phyloP scores from a whole-genome alignment of 257 asterid genomes.

The Cinchona pubescens region DNA sequence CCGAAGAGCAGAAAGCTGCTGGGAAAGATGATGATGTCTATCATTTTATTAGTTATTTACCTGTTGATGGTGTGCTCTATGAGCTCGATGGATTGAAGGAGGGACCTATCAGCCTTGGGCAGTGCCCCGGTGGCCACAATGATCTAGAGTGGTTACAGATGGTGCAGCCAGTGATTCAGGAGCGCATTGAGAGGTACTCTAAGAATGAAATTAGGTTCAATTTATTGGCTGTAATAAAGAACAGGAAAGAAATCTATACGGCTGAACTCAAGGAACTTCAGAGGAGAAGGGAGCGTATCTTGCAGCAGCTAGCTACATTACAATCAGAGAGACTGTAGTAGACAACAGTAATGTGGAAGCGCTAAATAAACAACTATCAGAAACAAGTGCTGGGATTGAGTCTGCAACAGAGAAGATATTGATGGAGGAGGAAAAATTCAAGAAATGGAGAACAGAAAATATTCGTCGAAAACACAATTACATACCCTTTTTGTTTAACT shows the following conservation, averaged over 20 bases:
- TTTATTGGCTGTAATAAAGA: conserved; percentile 80
- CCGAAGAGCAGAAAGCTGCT: conserved; percentile 82
- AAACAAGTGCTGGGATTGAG: conserved; percentile 73
- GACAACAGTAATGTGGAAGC: conserved; percentile 66
- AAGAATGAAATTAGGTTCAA: conserved; percentile 86
- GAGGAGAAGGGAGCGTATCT: conserved; percentile 70
- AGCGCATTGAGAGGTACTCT: conserved; percentile 83
- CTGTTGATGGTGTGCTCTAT: conserved; percentile 82
- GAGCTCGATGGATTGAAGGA: conserved; percentile 98
- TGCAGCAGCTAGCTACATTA: conserved; percentile 66
- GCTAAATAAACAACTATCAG: conserved; percentile 54
- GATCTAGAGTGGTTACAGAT: conserved; percentile 71
- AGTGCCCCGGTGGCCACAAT: conserved; percentile 61
- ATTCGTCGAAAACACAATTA: conserved; percentile 86
- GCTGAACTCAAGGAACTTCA: conserved; percentile 95
- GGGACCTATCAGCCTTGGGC: conserved; percentile 96
- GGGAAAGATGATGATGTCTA: conserved; percentile 92
- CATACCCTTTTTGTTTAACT: conserved; percentile 92
- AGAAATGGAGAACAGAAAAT: conserved; percentile 93
- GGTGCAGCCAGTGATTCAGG: conserved; percentile 92
- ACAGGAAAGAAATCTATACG: conserved; percentile 75
- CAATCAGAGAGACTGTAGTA: conserved; percentile 74
- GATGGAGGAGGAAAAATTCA: conserved; percentile 97
- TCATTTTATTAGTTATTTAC: conserved; percentile 94
- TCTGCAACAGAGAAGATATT: conserved; percentile 83